Evolutionary conservation across 2,329 filamentous ascomycete species (phyloP), one percentile per base, ranked within the genome.

Genomic region (Calonectria pseudoreteaudii): DNA sequence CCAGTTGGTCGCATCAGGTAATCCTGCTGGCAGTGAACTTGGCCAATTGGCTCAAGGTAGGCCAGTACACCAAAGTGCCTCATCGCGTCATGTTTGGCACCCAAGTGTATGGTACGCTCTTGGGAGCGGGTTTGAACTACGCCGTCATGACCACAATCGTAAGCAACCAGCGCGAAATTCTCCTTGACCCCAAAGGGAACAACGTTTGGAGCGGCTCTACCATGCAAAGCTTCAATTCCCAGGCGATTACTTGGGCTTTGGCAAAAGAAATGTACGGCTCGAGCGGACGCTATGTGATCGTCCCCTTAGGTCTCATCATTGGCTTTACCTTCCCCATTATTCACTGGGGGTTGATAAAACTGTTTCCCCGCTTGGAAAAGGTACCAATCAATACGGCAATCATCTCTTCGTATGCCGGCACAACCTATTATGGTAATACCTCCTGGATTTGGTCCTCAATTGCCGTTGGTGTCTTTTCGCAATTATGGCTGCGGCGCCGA

Each of bases 201-300:
- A 86, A 85, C 73, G 85, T 87, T 52, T 89, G 88, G 87, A 87
- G 85, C 31, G 87, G 88, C 20, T 85, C 87, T 1, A 83, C 83
- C n/a, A 83, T 89, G 11, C 87, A 90, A 75, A 82, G 82, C 7
- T 84, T 85, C 80, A 89, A 89, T 73, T 83, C 86, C 0, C 73
- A 78, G 28, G 79, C 80, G 2, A 77, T 80, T 8, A 79, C 80
- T 26, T 62, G 34, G 56, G 56, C 56, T 4, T 18, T 62, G 23
- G 56, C 56, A 20, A 62, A 62, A 28, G 56, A 62, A 38, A 62
- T 62, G 56, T 62, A 62, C 41, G 56, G 56, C 23, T 3, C 14
- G 23, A 62, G 18, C 9, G 56, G 56, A 41, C 56, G 56, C 2
- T 62, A 62, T 14, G 23, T 41, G 6, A 62, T 62, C 13, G 56